These are phyloP conservation scores for Hepatocystis sp. DNA, from an alignment of 169 alveolate species.

Conservation along the genomic window DNA sequence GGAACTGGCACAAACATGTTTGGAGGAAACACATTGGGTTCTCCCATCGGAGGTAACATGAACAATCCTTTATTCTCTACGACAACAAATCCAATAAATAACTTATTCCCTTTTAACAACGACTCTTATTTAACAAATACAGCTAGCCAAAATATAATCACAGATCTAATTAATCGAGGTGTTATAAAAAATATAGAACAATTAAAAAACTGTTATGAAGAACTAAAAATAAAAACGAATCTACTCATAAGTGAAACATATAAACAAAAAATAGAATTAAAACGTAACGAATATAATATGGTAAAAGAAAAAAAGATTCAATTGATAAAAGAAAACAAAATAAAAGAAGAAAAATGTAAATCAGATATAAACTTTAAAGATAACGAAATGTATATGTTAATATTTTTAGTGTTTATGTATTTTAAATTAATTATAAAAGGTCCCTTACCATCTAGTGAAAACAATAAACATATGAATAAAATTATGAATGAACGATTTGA, in stretches of 20 bases:
- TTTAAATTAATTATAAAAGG: conserved; percentile 64
- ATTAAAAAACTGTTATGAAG: conserved; percentile 30
- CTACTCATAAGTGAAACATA: conserved; percentile 36
- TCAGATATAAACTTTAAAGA: conserved; percentile 66
- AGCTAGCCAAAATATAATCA: too few relatives aligned
- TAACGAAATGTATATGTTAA: conserved; percentile 60
- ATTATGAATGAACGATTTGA: conserved; percentile 68
- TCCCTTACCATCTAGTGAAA: conserved; percentile 43
- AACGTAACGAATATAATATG: conserved; percentile 40
- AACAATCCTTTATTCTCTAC: too few relatives aligned
- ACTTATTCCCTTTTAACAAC: too few relatives aligned
- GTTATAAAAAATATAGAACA: conserved; percentile 10
- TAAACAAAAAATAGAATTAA: conserved; percentile 31
- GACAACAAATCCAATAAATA: too few relatives aligned
- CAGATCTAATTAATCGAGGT: too few relatives aligned
- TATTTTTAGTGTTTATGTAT: conserved; percentile 58
- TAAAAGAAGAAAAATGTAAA: conserved; percentile 35
- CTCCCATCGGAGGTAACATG: too few relatives aligned
- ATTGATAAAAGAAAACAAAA: conserved; percentile 43
- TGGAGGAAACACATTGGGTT: too few relatives aligned
- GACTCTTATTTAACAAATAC: too few relatives aligned
- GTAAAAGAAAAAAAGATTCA: conserved; percentile 44
- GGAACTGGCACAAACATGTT: too few relatives aligned
- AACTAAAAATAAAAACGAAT: conserved; percentile 42
- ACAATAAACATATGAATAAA: conserved; percentile 31